Evolutionary conservation across 1,139 yeast species (phyloP).

Genomic region (Yamadazyma jaroonii): DNA sequence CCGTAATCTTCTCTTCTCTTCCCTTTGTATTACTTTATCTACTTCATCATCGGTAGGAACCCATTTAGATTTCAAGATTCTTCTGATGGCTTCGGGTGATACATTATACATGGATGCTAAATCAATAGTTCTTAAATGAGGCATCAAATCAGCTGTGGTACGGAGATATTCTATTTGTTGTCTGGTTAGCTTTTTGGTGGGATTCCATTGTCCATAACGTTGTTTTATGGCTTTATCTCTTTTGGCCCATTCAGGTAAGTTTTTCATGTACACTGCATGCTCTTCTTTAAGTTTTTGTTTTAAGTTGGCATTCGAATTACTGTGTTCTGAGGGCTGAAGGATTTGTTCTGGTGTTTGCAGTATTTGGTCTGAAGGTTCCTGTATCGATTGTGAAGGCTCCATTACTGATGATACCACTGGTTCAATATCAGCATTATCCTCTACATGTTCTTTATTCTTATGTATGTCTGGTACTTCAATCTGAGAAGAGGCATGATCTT

Average conservation of each 20-base stretch:
- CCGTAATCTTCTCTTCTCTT: background rate
- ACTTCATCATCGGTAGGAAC: slow-evolving; percentile 57
- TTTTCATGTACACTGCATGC: slow-evolving; percentile 7
- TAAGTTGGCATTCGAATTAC: background rate
- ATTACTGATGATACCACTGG: too few relatives aligned
- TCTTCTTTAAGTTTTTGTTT: slow-evolving; percentile 6
- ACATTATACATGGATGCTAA: slow-evolving; percentile 64
- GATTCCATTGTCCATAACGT: slow-evolving; percentile 69
- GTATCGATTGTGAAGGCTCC: too few relatives aligned
- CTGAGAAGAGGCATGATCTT: too few relatives aligned
- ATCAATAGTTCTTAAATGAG: slow-evolving; percentile 57
- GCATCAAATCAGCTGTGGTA: slow-evolving; percentile 52
- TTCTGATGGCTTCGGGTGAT: slow-evolving; percentile 80
- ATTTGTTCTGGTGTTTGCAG: too few relatives aligned
- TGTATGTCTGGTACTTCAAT: too few relatives aligned
- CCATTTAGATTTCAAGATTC: slow-evolving; percentile 80
- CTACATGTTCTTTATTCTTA: too few relatives aligned
- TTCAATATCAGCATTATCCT: too few relatives aligned
- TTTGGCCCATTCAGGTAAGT: slow-evolving; percentile 56
- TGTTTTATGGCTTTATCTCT: slow-evolving; percentile 60
- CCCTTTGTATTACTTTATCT: slow-evolving; percentile 14
- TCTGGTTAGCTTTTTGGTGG: slow-evolving; percentile 64
- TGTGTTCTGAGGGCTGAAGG: too few relatives aligned
- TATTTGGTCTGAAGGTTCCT: too few relatives aligned
- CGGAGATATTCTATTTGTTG: slow-evolving; percentile 69